A percentile compares a stretch with the other conserved stretches of the same genome.
These are phyloP conservation scores for Boletus eberwhitei DNA, from an alignment of 768 basidiomycete species.

Conservation along the genomic window DNA sequence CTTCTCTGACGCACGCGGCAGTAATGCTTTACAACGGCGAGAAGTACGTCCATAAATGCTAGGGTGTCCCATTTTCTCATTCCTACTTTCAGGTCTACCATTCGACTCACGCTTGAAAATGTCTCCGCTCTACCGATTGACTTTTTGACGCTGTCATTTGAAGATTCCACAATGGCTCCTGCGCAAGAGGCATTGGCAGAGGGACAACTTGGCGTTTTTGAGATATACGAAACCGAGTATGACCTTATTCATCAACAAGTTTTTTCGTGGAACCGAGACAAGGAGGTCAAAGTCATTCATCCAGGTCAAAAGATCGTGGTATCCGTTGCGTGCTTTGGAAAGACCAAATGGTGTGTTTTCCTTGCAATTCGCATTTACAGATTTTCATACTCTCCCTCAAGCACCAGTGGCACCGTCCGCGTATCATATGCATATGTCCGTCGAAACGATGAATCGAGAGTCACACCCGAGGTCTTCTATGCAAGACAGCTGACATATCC, in stretches of 20 bases:
- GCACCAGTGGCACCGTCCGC: constrained; percentile 74
- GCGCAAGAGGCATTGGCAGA: constrained; percentile 77
- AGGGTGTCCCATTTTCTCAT: neutral
- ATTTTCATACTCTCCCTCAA: constrained; percentile 30
- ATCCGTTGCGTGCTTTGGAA: constrained; percentile 76
- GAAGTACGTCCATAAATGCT: constrained; percentile 47
- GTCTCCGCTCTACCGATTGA: constrained; percentile 79
- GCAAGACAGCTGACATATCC: constrained; percentile 87
- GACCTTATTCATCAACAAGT: constrained; percentile 73
- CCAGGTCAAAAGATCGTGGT: constrained; percentile 72
- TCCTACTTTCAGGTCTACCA: constrained; percentile 55
- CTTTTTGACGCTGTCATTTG: constrained; percentile 82
- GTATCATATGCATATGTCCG: constrained; percentile 78
- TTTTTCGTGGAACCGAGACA: constrained; percentile 64
- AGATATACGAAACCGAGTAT: constrained; percentile 89
- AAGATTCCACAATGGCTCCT: constrained; percentile 82
- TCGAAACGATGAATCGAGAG: constrained; percentile 34
- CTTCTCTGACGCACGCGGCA: constrained; percentile 89
- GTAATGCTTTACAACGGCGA: constrained; percentile 96
- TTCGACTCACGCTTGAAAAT: constrained; percentile 89
- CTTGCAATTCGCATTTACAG: neutral
- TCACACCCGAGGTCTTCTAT: constrained; percentile 59
- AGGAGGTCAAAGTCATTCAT: constrained; percentile 46
- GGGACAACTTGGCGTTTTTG: constrained; percentile 75
- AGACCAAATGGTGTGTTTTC: constrained; percentile 79